phyloP scores from a whole-genome alignment of 169 alveolate species.

The Pseudocohnilembus persalinus region DNA sequence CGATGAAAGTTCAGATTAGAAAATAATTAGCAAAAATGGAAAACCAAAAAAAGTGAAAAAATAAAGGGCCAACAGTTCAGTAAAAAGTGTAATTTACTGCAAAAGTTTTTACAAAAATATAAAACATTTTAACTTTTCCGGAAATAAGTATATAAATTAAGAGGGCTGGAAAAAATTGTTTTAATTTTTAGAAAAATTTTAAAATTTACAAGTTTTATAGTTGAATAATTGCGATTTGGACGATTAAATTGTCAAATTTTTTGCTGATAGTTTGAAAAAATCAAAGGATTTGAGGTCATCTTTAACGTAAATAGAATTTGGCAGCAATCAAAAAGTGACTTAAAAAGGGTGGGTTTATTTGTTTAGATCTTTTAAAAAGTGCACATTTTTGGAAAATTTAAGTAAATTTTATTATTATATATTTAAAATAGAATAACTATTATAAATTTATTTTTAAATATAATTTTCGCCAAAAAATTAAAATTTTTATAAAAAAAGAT shows the following conservation, averaged over 20 bases:
- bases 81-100: background rate
- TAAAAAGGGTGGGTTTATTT: background rate
- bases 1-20: background rate
- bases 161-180: background rate
- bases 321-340: background rate
- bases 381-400: background rate
- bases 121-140: background rate
- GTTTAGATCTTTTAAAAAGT: too few relatives aligned
- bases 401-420: too few relatives aligned
- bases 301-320: too few relatives aligned
- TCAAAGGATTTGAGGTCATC: background rate
- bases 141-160: background rate
- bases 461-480: too few relatives aligned
- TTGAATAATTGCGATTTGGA: background rate
- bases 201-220: background rate
- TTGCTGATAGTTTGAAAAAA: background rate
- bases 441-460: too few relatives aligned
- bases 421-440: too few relatives aligned
- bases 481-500: too few relatives aligned
- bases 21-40: background rate
- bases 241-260: background rate
- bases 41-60: background rate
- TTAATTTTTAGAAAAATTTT: too few relatives aligned
- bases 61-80: background rate
- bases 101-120: background rate